Percentiles rank a stretch among this genome's conserved stretches.
Evolutionary conservation across 495 filamentous ascomycete species (phyloP).

Genomic region (Neurospora sp.): DNA sequence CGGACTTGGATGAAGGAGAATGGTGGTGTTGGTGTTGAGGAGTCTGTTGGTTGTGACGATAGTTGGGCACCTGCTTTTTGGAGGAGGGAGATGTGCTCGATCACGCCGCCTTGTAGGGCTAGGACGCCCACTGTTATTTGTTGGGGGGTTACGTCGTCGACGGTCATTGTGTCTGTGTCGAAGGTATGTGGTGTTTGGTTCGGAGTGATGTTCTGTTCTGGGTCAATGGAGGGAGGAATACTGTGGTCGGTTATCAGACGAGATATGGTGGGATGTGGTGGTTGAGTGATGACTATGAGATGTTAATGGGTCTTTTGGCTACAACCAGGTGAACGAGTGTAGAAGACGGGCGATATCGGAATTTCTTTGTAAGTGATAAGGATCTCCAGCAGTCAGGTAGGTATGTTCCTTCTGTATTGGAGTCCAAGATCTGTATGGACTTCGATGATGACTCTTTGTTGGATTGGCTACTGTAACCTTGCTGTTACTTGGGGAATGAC

Average conservation of each 20-base stretch:
- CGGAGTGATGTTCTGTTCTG: background rate
- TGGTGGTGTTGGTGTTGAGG: slow-evolving; percentile 3
- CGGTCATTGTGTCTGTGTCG: background rate
- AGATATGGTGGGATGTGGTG: background rate
- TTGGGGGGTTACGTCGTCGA: background rate
- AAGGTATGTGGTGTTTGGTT: background rate
- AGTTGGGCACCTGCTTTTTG: slow-evolving; percentile 44
- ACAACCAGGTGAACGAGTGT: background rate
- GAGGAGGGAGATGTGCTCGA: slow-evolving; percentile 75
- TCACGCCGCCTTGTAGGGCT: slow-evolving; percentile 88
- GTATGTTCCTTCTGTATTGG: background rate
- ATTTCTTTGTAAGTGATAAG: background rate
- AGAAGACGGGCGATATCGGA: background rate
- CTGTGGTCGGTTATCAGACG: background rate
- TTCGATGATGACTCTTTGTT: background rate
- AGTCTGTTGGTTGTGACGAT: background rate
- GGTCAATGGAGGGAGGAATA: background rate
- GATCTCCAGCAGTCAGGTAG: background rate
- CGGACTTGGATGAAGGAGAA: slow-evolving; percentile 70
- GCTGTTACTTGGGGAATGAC: background rate
- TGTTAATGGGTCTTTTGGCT: background rate
- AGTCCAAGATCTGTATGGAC: background rate
- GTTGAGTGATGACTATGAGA: background rate
- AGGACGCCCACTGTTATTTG: slow-evolving; percentile 67
- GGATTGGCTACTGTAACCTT: background rate